These are phyloP conservation scores for Aspergillus ostianus DNA, from an alignment of 495 filamentous ascomycete species.

Conservation along the genomic window DNA sequence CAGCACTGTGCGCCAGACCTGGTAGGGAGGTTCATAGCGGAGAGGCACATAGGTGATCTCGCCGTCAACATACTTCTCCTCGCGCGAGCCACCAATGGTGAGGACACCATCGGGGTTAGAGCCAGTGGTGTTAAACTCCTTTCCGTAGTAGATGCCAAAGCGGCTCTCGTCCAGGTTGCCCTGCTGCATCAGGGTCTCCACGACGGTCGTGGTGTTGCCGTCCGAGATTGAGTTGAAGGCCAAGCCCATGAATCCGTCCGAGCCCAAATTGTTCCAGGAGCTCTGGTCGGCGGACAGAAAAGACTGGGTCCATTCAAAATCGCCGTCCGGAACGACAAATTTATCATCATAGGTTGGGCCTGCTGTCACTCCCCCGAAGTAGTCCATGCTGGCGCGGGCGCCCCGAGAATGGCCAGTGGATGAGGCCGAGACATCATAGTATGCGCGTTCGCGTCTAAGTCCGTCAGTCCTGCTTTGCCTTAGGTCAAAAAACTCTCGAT, in stretches of 20 bases:
- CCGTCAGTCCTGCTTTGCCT: neutral
- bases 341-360: neutral
- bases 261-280: neutral
- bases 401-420: neutral
- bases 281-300: neutral
- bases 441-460: neutral
- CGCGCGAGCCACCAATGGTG: constrained; percentile 1
- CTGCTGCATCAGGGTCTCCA: neutral
- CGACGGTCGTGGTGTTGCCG: neutral
- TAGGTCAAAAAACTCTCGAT: neutral
- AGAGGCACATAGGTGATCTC: neutral
- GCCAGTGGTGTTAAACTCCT: neutral
- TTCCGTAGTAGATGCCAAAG: constrained; percentile 1
- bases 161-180: neutral
- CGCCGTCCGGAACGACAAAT: neutral
- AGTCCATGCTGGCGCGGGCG: neutral
- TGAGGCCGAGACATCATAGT: neutral
- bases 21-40: neutral
- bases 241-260: neutral
- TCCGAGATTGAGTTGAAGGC: neutral
- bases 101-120: neutral
- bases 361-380: neutral
- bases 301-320: neutral
- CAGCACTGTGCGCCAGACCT: neutral
- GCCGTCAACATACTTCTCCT: neutral